phyloP scores from a whole-genome alignment of 2,329 filamentous ascomycete genomes.

The Penicillium sp. region DNA sequence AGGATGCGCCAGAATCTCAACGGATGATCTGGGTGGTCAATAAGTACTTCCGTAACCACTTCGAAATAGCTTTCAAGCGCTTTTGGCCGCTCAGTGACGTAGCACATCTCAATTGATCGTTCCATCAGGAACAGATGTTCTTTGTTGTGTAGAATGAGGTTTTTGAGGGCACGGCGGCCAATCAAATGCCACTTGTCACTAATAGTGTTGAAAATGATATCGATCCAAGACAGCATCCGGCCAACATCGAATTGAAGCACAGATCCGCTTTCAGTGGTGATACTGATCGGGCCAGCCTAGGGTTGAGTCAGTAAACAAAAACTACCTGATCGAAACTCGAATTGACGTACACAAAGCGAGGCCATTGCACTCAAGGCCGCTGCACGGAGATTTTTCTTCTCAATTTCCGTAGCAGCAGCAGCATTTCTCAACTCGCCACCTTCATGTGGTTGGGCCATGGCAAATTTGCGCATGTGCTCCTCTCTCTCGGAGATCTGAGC shows the following conservation, averaged over 20 bases:
- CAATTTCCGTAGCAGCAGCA: constrained; percentile 90
- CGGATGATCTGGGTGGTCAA: constrained; percentile 73
- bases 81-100: constrained; percentile 71
- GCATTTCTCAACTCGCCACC: constrained; percentile 68
- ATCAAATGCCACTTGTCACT: constrained; percentile 91
- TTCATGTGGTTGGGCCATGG: constrained; percentile 70
- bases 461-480: constrained; percentile 77
- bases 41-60: constrained; percentile 80
- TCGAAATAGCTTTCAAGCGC: constrained; percentile 92
- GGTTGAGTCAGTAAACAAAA: constrained; percentile 11
- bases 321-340: not conserved
- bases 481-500: constrained; percentile 73
- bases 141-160: constrained; percentile 83
- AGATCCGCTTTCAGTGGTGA: constrained; percentile 82
- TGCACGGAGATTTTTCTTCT: constrained; percentile 85
- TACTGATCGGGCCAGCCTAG: constrained; percentile 64
- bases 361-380: constrained; percentile 95
- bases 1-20: constrained; percentile 87
- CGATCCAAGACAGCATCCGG: constrained; percentile 91
- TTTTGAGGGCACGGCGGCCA: constrained; percentile 78
- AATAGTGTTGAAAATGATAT: constrained; percentile 84
- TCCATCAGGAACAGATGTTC: constrained; percentile 80
- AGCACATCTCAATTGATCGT: constrained; percentile 86
- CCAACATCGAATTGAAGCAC: constrained; percentile 85
- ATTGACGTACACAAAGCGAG: constrained; percentile 66